Base-by-base conservation (phyloP, 306 rosid species). In the Cyamopsis tetragonoloba region DNA sequence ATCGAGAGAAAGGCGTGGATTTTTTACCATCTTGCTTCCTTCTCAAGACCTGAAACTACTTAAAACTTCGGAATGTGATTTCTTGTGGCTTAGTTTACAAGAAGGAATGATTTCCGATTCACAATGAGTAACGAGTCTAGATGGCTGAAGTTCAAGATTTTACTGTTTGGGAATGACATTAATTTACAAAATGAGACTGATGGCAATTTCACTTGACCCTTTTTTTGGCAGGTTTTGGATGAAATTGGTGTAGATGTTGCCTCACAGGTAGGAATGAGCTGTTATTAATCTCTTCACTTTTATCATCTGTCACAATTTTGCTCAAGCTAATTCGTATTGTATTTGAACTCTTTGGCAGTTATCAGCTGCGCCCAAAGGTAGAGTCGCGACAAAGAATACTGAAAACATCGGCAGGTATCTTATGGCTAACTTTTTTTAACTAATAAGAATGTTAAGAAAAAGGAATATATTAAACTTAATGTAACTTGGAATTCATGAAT, bases 171-270 rank as follows among this genome's bases (percentile, higher is more conserved):
- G 53, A 37, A 20, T 50, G 34, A 39, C 19, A 5, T 56, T 67
- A 63, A 53, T 37, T 48, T 75, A 4, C 5, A 53, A 44, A 66
- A 32, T 35, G 68, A 49, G 60, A 76, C 42, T 78, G 67, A 77
- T 68, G 44, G 61, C 50, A 74, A 32, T 31, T 53, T 56, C 30
- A 13, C 62, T 60, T 14, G 6, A 35, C n/a, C 48, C 49, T 32
- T 62, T 42, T 28, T 56, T 71, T 69, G 37, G 48, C 90, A 93
- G 99, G 99, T 93, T 66, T 92, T 93, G 2, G 99, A 93, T 61
- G 99, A 93, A 88, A 93, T 95, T 17, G 99, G 99, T 13, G 91
- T 95, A 12, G 97, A 91, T 72, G 80, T 95, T 46, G 97, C 89
- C 76, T 86, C 99, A 34, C 99, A 95, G 99, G 97, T 95, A 71